Base-by-base conservation (phyloP, 768 basidiomycete species). In the Rhizopogon vesiculosus region DNA sequence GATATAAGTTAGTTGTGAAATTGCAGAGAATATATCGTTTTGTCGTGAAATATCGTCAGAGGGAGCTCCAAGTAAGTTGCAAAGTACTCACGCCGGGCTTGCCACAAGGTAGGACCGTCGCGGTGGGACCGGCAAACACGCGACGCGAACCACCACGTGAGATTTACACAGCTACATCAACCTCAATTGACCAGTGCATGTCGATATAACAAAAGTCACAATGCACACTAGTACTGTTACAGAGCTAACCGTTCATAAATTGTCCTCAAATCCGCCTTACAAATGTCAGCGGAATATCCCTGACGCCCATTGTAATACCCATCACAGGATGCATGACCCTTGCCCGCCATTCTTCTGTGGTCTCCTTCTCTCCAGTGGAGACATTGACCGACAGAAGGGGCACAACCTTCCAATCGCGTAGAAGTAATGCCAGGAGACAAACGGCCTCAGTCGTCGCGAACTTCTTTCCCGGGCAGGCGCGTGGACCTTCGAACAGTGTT, bases 391-490 rank as follows among this genome's bases (percentile, higher is more conserved):
- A 48, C 28, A 83, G 62, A n/a, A 74, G 52, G 1, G 81, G 79
- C 50, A 79, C 75, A 10, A 85, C 62, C 29, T 67, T 72, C 77
- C 77, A 85, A 44, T 84, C 83, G 16, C 79, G 72, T 19, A 84
- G 64, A 7, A 84, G 61, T 61, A 73, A 66, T 1, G 80, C 73
- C 18, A 85, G 72, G 70, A 85, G 80, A 48, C 74, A 76, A 16
- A 84, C 74, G 2, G 74, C 72, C 61, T 85, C 82, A 0, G 72
- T 74, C 1, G 74, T 72, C 3, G 83, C 80, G 59, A 86, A 85
- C 57, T 76, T 80, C 29, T 79, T 70, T 5, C 83, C 84, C 12
- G 83, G 66, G 57, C 84, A 86, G 15, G 65, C 61, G 15, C 82
- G 75, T 31, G 81, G 80, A 45, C 79, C 79, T 76, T 57, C 25